Evolutionary conservation across 306 rosid genomes (phyloP), one percentile per base, ranked within the genome.

Genomic region (Cyclanthera cordifolia): DNA sequence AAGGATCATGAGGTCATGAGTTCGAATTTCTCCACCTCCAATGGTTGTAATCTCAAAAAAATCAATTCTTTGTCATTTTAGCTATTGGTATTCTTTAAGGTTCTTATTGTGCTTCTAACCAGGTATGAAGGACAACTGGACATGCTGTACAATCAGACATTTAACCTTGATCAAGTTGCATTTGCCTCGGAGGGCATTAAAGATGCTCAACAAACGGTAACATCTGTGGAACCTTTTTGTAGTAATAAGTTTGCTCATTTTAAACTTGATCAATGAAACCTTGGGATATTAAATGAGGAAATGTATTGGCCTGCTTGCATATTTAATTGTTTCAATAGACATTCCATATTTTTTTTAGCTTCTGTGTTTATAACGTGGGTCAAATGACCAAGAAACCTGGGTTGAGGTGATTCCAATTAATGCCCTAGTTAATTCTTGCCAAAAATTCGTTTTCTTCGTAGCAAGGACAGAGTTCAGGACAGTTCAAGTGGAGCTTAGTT

Each of bases 111-210:
- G 70, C 72, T 45, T 77, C 39, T 85, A 66, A 72, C 75, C 87
- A 92, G 98, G 96, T 93, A 93, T 82, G 99, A 90, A 84, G 99
- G 97, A 50, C 99, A 93, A 52, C 95, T 95, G 25, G 99, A 93
- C 78, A 86, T 88, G 97, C 81, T 93, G 64, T 90, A 88, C 76
- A 90, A 86, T 82, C 99, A 93, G 90, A 93, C 99, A 6, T 93
- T 86, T 72, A 93, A 93, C 80, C 95, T 93, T 2, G 99, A 93
- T 76, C 99, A 94, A 85, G 99, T 94, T 80, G 81, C 91, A 70
- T 94, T 90, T 71, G 99, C 97, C 58, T 13, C 99, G 0, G 99
- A 94, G 80, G 96, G 95, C 64, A 82, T 90, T 23, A 94, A 88
- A 83, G 99, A 94, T 75, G 95, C 99, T 75, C 95, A 94, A 71